phyloP scores from a whole-genome alignment of 345 rosid species.

The Lenwebbia sp. region DNA sequence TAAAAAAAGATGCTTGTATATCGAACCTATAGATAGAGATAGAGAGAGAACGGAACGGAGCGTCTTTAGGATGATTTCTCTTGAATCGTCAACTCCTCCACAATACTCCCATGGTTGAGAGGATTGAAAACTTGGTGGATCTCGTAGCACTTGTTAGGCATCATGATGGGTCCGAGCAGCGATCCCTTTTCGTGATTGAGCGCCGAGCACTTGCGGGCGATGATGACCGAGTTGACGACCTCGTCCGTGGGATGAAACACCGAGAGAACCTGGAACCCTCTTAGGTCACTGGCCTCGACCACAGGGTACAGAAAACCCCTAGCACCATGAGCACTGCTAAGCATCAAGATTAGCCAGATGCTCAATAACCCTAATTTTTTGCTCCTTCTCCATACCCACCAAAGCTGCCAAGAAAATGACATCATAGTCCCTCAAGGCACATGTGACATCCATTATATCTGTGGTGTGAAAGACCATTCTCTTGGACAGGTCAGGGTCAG shows the following conservation, averaged over 20 bases:
- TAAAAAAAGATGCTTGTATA: background rate
- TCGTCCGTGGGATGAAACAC: conserved; percentile 80
- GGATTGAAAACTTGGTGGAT: conserved; percentile 38
- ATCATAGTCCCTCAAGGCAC: conserved; percentile 46
- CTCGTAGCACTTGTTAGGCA: conserved; percentile 52
- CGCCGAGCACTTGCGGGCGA: conserved; percentile 43
- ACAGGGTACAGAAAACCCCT: conserved; percentile 85
- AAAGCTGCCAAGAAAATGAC: conserved; percentile 91
- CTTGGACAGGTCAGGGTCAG: conserved; percentile 58
- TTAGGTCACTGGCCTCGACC: conserved; percentile 57
- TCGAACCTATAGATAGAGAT: background rate
- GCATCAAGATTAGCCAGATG: conserved; percentile 64
- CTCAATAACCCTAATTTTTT: conserved; percentile 40
- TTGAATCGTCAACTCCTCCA: conserved; percentile 56
- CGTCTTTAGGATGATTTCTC: conserved; percentile 9
- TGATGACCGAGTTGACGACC: conserved; percentile 64
- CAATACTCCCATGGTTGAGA: conserved; percentile 44
- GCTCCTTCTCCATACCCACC: conserved; percentile 81
- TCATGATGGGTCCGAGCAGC: background rate
- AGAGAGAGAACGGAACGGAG: background rate
- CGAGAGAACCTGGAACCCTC: conserved; percentile 63
- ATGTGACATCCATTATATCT: conserved; percentile 43
- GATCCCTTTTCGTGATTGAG: background rate
- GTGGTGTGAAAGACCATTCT: conserved; percentile 60
- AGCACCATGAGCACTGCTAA: conserved; percentile 94